Conservation (phyloP, 1,284 basidiomycete species). For the Cutaneotrichosporon sp. region DNA sequence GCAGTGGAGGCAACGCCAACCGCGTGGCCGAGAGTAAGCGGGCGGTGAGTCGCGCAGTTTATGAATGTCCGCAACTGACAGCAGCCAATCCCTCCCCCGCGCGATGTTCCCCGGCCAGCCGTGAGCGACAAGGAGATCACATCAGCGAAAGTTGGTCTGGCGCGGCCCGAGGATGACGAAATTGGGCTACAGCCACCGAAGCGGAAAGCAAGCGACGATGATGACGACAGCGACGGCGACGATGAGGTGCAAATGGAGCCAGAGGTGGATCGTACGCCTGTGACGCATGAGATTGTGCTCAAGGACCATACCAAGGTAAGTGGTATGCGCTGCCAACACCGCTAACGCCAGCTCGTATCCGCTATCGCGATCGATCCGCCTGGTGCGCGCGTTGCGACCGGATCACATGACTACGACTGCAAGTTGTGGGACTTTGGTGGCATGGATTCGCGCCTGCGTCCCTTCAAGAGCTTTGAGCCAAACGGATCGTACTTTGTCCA, state of each 20-base stretch:
- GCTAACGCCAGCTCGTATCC: constrained; percentile 62
- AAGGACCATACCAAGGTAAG: constrained; percentile 82
- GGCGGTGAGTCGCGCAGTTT: background rate
- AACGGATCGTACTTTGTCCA: constrained; percentile 87
- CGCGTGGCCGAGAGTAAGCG: constrained; percentile 45
- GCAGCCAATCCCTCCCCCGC: background rate
- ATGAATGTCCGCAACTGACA: background rate
- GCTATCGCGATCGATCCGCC: constrained; percentile 87
- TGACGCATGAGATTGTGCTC: constrained; percentile 72
- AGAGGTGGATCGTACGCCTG: constrained; percentile 46
- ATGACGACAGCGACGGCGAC: constrained; percentile 21
- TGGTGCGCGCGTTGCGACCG: constrained; percentile 83
- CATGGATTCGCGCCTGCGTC: constrained; percentile 78
- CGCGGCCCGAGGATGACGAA: constrained; percentile 27
- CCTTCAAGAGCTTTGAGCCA: constrained; percentile 94
- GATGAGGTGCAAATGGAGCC: constrained; percentile 36
- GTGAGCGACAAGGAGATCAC: too few relatives aligned
- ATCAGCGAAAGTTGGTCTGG: too few relatives aligned
- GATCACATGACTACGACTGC: constrained; percentile 93
- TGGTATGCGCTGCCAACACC: background rate
- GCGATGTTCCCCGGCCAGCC: background rate
- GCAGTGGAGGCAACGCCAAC: constrained; percentile 28
- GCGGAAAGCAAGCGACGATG: constrained; percentile 28
- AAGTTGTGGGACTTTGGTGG: constrained; percentile 99
- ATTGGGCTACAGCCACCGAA: constrained; percentile 39